phyloP scores from a whole-genome alignment of 2,329 filamentous ascomycete genomes.

The Fusarium sp. region DNA sequence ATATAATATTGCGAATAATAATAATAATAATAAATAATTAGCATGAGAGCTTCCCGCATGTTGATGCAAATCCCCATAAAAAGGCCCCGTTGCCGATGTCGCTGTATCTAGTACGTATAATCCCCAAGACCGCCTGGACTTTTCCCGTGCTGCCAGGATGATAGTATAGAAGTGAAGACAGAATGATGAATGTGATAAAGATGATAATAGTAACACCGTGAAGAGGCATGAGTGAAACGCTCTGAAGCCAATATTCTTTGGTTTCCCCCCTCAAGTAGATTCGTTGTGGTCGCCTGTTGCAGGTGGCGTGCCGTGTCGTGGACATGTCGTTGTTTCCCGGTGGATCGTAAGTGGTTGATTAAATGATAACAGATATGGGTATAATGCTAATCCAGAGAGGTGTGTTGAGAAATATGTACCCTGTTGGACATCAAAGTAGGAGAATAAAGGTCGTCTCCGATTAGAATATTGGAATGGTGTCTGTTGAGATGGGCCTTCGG shows the following conservation, averaged over 20 bases:
- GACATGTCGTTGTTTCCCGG: conserved; percentile 7
- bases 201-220: not conserved
- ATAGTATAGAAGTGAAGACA: conserved; percentile 11
- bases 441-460: not conserved
- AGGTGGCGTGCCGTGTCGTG: conserved; percentile 3
- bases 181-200: conserved; percentile 3
- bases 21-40: not conserved
- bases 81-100: conserved; percentile 22
- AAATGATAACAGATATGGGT: conserved; percentile 37
- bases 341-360: conserved; percentile 7
- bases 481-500: conserved; percentile 36
- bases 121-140: conserved; percentile 15
- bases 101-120: conserved; percentile 21
- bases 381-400: conserved; percentile 28
- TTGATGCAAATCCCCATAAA: conserved; percentile 12
- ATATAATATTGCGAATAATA: conserved; percentile 8
- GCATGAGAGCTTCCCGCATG: conserved; percentile 11
- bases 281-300: conserved; percentile 3
- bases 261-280: conserved; percentile 6
- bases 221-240: conserved; percentile 5
- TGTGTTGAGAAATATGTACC: conserved; percentile 11
- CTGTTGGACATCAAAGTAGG: not conserved
- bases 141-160: conserved; percentile 1
- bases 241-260: conserved; percentile 12
- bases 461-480: conserved; percentile 39